These are phyloP conservation scores for Candida ascalaphidarum DNA, from an alignment of 805 yeast species.

Conservation along the genomic window DNA sequence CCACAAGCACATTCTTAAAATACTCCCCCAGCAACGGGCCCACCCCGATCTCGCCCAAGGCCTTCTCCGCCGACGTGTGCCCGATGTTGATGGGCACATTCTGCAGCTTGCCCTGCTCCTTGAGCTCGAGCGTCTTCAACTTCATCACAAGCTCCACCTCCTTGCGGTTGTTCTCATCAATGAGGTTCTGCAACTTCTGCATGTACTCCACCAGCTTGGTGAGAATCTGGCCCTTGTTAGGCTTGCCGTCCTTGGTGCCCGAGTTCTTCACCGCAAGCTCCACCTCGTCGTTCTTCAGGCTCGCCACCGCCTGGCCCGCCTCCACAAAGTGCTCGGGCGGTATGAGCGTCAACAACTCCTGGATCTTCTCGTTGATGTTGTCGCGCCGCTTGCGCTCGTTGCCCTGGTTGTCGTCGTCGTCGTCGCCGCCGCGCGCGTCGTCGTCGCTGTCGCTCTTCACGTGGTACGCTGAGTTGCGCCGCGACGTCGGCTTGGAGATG, in stretches of 20 bases:
- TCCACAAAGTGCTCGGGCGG: constrained; percentile 24
- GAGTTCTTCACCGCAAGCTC: constrained; percentile 23
- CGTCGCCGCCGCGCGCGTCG: constrained; percentile 12
- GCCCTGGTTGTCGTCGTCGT: constrained; percentile 24
- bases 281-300: constrained; percentile 14
- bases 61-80: constrained; percentile 72
- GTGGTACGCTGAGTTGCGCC: constrained; percentile 24
- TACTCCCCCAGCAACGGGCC: constrained; percentile 57
- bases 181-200: constrained; percentile 55
- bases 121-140: constrained; percentile 46
- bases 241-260: constrained; percentile 79
- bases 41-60: constrained; percentile 71
- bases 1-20: constrained; percentile 9
- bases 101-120: constrained; percentile 26
- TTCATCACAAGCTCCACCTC: constrained; percentile 67
- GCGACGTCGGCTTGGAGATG: constrained; percentile 27
- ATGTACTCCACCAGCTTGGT: constrained; percentile 71
- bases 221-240: constrained; percentile 76
- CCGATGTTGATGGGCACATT: constrained; percentile 35
- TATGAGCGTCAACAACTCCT: constrained; percentile 29
- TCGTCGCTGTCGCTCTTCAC: constrained; percentile 9
- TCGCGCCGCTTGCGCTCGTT: constrained; percentile 35
- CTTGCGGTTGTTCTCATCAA: constrained; percentile 69
- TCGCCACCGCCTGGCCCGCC: constrained; percentile 2
- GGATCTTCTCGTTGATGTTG: constrained; percentile 36